Conservation (phyloP, 106 monocot species). For the Allium cepa region DNA sequence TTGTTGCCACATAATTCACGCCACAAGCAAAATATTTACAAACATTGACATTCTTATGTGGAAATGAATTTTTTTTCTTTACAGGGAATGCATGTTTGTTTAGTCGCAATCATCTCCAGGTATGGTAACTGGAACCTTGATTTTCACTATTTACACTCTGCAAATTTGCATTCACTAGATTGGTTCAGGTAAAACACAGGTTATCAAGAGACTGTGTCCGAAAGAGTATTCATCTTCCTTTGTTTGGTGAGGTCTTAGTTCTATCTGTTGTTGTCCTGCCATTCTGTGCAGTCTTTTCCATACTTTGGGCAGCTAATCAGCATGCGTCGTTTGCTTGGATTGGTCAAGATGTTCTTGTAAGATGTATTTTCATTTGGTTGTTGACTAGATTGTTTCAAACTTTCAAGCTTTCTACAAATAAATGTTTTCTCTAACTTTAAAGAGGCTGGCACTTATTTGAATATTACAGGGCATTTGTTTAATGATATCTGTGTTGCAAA, state of each 20-base stretch:
- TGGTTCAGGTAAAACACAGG: constrained; percentile 23
- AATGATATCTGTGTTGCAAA: constrained; percentile 94
- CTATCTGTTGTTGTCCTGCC: constrained; percentile 60
- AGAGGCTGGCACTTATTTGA: too few species aligned
- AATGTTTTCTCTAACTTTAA: too few species aligned
- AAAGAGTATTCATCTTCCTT: constrained; percentile 58
- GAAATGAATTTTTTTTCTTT: constrained; percentile 15
- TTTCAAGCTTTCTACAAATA: too few species aligned
- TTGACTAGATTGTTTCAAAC: too few species aligned
- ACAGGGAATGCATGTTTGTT: constrained; percentile 93
- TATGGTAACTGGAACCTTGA: constrained; percentile 11
- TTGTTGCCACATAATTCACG: too few species aligned
- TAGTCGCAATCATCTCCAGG: constrained; percentile 75
- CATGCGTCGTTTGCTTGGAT: constrained; percentile 87
- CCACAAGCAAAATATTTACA: too few species aligned
- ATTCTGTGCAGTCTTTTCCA: constrained; percentile 71
- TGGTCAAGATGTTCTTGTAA: constrained; percentile 98
- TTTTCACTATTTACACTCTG: neutral
- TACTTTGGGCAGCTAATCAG: constrained; percentile 86
- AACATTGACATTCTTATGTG: too few species aligned
- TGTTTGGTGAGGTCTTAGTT: constrained; percentile 67
- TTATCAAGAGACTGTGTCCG: constrained; percentile 44
- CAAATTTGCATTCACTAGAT: neutral
- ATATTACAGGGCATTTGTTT: constrained; percentile 85
- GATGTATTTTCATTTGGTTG: constrained; percentile 13